Percentiles rank a stretch among this genome's conserved stretches.
Evolutionary conservation across 192 early-diverging fungal genomes (phyloP).

Genomic region (Linnemannia schmuckeri): DNA sequence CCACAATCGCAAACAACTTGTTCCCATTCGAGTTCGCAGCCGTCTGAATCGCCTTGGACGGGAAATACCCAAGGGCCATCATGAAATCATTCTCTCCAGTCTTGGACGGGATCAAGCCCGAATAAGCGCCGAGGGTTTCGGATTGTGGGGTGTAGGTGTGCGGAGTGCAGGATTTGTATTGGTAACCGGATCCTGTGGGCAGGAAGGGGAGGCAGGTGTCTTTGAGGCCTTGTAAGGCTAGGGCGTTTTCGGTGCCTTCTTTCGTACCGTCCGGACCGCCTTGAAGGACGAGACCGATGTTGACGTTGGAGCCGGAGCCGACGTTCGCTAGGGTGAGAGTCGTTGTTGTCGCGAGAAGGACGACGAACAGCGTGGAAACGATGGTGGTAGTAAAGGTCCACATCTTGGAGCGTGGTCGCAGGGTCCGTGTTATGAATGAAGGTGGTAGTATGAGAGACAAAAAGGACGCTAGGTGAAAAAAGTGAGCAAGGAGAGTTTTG

Average conservation of each 20-base stretch:
- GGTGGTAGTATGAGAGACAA: background rate
- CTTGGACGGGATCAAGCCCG: slow-evolving; percentile 31
- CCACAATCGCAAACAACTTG: slow-evolving; percentile 55
- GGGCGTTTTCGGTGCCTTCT: slow-evolving; percentile 49
- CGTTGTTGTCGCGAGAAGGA: background rate
- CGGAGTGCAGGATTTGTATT: slow-evolving; percentile 39
- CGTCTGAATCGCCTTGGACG: slow-evolving; percentile 45
- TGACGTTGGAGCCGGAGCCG: slow-evolving; percentile 12
- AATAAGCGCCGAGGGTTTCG: slow-evolving; percentile 44
- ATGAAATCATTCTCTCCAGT: slow-evolving; percentile 48
- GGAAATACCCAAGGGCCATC: slow-evolving; percentile 54
- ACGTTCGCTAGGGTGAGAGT: background rate
- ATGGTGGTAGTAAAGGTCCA: background rate
- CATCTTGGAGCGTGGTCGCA: background rate
- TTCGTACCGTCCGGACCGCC: slow-evolving; percentile 53
- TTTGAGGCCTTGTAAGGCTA: slow-evolving; percentile 48
- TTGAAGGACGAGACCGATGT: slow-evolving; percentile 44
- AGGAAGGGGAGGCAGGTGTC: slow-evolving; percentile 34
- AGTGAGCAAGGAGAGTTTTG: background rate
- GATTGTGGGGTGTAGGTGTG: slow-evolving; percentile 27
- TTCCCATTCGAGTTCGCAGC: slow-evolving; percentile 36
- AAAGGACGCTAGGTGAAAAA: background rate
- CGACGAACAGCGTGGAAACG: background rate
- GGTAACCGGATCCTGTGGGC: slow-evolving; percentile 1
- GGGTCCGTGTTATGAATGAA: background rate